Base-by-base conservation (phyloP, 441 rosid species). In the Flueggea neowawraea region DNA sequence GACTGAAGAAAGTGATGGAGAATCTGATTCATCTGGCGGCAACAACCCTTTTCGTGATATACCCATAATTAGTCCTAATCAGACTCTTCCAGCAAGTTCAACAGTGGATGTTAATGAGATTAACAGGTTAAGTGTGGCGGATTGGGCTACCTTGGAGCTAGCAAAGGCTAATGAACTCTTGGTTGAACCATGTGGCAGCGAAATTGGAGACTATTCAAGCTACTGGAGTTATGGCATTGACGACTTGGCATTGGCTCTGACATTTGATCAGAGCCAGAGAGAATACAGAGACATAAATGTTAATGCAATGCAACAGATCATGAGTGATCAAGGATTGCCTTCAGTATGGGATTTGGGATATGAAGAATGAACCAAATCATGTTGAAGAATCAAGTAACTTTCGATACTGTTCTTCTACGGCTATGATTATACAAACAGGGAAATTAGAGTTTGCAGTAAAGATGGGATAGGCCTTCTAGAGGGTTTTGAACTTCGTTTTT, bases 321-420 rank as follows among this genome's bases (percentile, higher is more conserved):
- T 11, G 3, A 36, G 45, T 12, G 65, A 54, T 51, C 41, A 61
- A 6, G 74, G 31, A 48, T 55, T 12, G 45, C 54, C 73, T 69
- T 80, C 82, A 10, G 16, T 71, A 13, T 82, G 84, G 84, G 82
- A 73, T 68, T 67, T 73, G 52, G 73, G 60, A 50, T 70, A 57
- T 62, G 69, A 53, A 22, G 28, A 22, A 22, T 22, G 28, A 22
- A 22, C 28, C 28, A 22, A 22, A 22, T 22, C 28, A 22, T 22
- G 28, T 22, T 22, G 28, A 22, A 22, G 28, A 22, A 22, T 22
- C 1, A 22, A 22, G 28, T 22, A 22, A 2, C 28, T 22, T 22
- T 22, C 28, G 28, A 2, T 22, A 22, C 28, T 22, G 28, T 22
- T 22, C 28, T 22, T 22, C 28, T 22, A 22, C 28, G 1, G 28